Evolutionary conservation across 805 yeast species (phyloP), one percentile per base, ranked within the genome.

Genomic region (Wickerhamiella spandovensis): DNA sequence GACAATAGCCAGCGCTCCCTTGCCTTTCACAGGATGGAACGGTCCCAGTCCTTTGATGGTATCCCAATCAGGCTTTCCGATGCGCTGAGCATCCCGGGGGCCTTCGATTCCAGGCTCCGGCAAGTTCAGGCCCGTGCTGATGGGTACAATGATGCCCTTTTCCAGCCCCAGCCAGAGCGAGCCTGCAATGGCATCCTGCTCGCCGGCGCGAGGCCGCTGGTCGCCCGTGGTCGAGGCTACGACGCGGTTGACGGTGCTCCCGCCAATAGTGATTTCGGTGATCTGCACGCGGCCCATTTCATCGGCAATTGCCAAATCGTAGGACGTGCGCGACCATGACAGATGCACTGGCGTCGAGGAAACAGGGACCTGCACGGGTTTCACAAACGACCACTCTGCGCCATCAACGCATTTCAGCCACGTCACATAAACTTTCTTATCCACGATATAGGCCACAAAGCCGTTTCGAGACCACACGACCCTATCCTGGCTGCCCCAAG

Each of bases 221-320:
- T 28, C 66, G 54, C 44, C 59, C 24, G 35, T 69, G 60, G 58
- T 43, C 42, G 55, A 51, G 24, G 58, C 50, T 13, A 46, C 39
- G 20, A 56, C 47, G 35, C 54, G 55, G 44, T 44, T 57, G 2
- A 17, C 23, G 15, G 38, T 23, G n/a, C n/a, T 44, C 4, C 38
- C 46, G 3, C 17, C n/a, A 8, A n/a, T 17, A 47, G 59, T 54
- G 49, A 58, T 49, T 17, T 69, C 69, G 13, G 75, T 61, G 52
- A 81, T 73, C 2, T 83, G 74, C 44, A 81, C 65, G 51, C 81
- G 78, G 2, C 96, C 96, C 37, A 71, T 61, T 21, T 72, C 73
- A 63, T 89, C 97, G 43, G 84, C 72, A 3, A 84, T 76, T 1
- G 94, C 94, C 46, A 92, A 71, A 60, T 89, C 95, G 51, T 84